These are phyloP conservation scores for Cercospora beticola DNA, from an alignment of 2,329 filamentous ascomycete genomes.

Conservation along the genomic window DNA sequence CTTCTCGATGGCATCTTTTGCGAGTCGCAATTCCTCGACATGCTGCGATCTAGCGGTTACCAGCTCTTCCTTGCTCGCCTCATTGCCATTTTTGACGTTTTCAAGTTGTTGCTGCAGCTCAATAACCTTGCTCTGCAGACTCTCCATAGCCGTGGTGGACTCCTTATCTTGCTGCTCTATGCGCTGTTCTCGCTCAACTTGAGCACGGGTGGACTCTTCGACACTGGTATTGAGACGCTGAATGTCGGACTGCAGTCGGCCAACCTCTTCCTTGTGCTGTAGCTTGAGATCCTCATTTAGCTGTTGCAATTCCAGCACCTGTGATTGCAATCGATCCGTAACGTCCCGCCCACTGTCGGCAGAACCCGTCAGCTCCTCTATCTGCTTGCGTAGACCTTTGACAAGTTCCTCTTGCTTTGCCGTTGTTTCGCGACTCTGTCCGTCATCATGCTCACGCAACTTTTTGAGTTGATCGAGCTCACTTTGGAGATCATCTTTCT, in stretches of 20 bases:
- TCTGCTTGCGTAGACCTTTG: conserved; percentile 23
- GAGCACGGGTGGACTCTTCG: conserved; percentile 14
- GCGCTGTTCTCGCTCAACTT: conserved; percentile 3
- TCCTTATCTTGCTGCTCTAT: conserved; percentile 19
- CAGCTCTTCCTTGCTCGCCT: conserved; percentile 19
- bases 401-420: conserved; percentile 19
- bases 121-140: conserved; percentile 23
- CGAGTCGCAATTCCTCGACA: conserved; percentile 14
- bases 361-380: conserved; percentile 28
- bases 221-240: conserved; percentile 19
- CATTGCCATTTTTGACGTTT: conserved; percentile 19
- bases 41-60: conserved; percentile 19
- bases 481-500: conserved; percentile 16
- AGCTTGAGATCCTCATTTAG: conserved; percentile 18
- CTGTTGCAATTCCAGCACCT: conserved; percentile 20
- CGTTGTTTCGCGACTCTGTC: conserved; percentile 9
- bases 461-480: conserved; percentile 23
- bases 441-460: conserved; percentile 9
- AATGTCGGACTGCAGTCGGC: conserved; percentile 8
- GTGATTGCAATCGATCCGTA: conserved; percentile 21
- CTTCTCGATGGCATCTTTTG: conserved; percentile 15
- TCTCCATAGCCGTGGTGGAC: conserved; percentile 17
- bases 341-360: conserved; percentile 25
- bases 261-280: conserved; percentile 20
- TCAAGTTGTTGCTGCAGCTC: conserved; percentile 24